These are phyloP conservation scores for Annona cherimola DNA, from an alignment of 164 flowering plant genomes.

Conservation along the genomic window DNA sequence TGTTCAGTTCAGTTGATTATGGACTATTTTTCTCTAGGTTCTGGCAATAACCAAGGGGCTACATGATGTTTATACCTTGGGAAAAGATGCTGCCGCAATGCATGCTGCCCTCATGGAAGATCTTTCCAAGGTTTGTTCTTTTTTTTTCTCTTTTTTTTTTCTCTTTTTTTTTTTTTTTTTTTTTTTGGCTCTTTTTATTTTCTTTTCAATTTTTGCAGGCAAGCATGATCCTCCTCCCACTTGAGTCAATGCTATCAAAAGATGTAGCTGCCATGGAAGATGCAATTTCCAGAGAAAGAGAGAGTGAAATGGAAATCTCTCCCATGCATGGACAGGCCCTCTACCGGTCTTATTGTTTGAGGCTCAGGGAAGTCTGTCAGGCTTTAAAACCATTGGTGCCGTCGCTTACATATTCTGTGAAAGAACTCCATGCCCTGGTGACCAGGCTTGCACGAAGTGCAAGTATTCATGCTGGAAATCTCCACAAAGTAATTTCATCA, in stretches of 20 bases:
- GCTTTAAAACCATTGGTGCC: conserved; percentile 65
- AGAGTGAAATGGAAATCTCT: conserved; percentile 62
- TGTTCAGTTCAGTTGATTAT: not conserved
- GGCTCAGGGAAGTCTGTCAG: conserved; percentile 64
- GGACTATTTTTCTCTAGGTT: conserved; percentile 45
- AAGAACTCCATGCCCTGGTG: conserved; percentile 66
- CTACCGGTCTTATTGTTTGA: conserved; percentile 67
- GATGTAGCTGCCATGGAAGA: conserved; percentile 89
- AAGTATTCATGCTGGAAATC: conserved; percentile 90
- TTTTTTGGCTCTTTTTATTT: not conserved
- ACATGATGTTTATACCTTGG: conserved; percentile 80
- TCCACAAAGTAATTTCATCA: conserved; percentile 53
- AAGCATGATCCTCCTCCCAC: conserved; percentile 66
- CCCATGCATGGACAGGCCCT: conserved; percentile 95
- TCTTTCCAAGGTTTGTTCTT: conserved; percentile 57
- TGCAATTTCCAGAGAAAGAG: conserved; percentile 68
- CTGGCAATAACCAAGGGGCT: conserved; percentile 85
- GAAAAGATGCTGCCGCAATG: conserved; percentile 82
- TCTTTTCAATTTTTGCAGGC: conserved; percentile 41
- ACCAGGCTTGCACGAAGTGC: conserved; percentile 78
- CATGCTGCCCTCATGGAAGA: conserved; percentile 76
- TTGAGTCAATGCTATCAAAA: conserved; percentile 71
- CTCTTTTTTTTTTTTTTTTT: too few species aligned
- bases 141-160: too few species aligned
- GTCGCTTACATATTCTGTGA: conserved; percentile 53